These are phyloP conservation scores for Diutina catenulata DNA, from an alignment of 1,139 yeast genomes.

Conservation along the genomic window DNA sequence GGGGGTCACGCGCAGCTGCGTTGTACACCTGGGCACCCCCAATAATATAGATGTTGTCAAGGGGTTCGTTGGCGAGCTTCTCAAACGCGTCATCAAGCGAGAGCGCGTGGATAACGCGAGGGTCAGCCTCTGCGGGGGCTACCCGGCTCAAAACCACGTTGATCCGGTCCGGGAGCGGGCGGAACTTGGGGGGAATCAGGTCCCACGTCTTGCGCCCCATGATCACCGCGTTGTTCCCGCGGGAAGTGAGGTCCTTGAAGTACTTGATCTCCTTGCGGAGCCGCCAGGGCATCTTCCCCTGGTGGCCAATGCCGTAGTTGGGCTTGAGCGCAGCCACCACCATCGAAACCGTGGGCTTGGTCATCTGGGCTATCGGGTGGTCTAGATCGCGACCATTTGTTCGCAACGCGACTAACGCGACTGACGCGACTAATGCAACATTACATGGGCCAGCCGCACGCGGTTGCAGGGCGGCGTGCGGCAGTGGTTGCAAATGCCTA, in stretches of 20 bases:
- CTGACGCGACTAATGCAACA: no score
- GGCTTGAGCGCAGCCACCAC: constrained; percentile 85
- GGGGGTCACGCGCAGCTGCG: constrained; percentile 31
- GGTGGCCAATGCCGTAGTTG: constrained; percentile 69
- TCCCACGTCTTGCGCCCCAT: constrained; percentile 99
- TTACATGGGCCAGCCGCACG: background rate
- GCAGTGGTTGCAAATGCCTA: background rate
- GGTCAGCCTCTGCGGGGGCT: constrained; percentile 8
- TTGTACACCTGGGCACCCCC: constrained; percentile 91
- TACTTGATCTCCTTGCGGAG: constrained; percentile 75
- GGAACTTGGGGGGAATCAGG: constrained; percentile 71
- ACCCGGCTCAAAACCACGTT: constrained; percentile 66
- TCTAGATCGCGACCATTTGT: no score
- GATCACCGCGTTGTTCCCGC: constrained; percentile 56
- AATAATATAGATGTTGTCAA: constrained; percentile 63
- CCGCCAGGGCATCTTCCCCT: constrained; percentile 84
- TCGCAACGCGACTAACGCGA: no score
- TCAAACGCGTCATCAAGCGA: constrained; percentile 26
- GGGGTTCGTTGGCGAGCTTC: constrained; percentile 9
- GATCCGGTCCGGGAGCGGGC: constrained; percentile 69
- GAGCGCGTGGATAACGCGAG: constrained; percentile 28
- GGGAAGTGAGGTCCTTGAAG: constrained; percentile 62
- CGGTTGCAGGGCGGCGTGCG: background rate
- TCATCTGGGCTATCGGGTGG: background rate
- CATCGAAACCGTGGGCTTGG: constrained; percentile 11